Evolutionary conservation across 169 alveolate genomes (phyloP).

Genomic region (Plasmodium sp.): DNA sequence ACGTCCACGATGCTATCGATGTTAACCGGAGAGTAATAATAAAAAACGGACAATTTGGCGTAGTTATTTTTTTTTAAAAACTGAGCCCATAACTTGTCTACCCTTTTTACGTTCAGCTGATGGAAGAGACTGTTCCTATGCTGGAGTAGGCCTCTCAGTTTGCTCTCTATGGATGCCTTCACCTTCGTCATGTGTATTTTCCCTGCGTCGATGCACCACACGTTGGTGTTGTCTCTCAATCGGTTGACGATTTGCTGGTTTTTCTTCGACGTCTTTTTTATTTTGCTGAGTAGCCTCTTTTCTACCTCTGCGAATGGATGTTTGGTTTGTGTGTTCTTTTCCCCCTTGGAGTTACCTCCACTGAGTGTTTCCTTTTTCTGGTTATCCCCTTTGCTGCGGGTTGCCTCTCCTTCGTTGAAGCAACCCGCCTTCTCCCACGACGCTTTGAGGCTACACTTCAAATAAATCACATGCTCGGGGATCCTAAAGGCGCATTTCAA

Average conservation of each 20-base stretch:
- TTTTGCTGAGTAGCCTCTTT: not conserved
- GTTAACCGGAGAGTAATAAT: slow-evolving; percentile 57
- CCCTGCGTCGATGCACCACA: slow-evolving; percentile 40
- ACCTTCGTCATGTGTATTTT: slow-evolving; percentile 7
- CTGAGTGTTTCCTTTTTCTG: not conserved
- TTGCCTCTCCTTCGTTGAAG: not conserved
- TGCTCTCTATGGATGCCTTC: slow-evolving; percentile 10
- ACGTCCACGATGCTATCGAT: slow-evolving; percentile 39
- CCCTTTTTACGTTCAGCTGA: slow-evolving; percentile 29
- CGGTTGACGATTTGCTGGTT: slow-evolving; percentile 5
- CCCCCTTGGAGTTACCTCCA: not conserved
- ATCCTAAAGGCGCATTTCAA: slow-evolving; percentile 51
- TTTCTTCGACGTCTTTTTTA: slow-evolving; percentile 16
- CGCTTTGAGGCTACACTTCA: not conserved
- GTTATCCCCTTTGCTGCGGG: not conserved
- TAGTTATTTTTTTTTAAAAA: slow-evolving; percentile 69
- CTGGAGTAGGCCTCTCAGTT: slow-evolving; percentile 1
- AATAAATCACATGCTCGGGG: slow-evolving; percentile 39
- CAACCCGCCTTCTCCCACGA: not conserved
- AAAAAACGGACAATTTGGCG: slow-evolving; percentile 32
- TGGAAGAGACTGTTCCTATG: slow-evolving; percentile 43
- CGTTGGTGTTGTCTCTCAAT: slow-evolving; percentile 4
- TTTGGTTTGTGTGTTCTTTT: not conserved
- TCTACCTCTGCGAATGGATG: not conserved
- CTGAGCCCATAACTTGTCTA: slow-evolving; percentile 67